Conservation (phyloP, 1,139 yeast genomes). For the Yamadazyma blattariae region DNA sequence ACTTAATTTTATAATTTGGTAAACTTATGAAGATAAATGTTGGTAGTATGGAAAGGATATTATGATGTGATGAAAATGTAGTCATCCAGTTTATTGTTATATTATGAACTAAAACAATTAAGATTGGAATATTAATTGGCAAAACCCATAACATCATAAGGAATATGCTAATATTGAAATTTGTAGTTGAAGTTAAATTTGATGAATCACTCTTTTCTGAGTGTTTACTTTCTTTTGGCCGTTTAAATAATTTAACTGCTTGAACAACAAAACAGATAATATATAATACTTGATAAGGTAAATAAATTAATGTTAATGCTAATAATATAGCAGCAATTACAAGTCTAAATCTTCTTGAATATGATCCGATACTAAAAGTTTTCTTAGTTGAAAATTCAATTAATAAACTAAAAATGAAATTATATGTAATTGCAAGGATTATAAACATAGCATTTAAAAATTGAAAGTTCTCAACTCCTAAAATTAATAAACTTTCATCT, state of each 20-base stretch:
- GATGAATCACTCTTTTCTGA: too few species aligned
- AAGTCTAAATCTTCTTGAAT: conserved; percentile 4
- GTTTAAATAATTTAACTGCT: conserved; percentile 40
- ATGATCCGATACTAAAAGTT: not conserved
- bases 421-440: conserved; percentile 8
- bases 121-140: conserved; percentile 66
- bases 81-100: conserved; percentile 68
- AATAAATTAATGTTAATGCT: conserved; percentile 29
- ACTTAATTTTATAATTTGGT: conserved; percentile 12
- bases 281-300: conserved; percentile 81
- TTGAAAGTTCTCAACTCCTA: conserved; percentile 10
- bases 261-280: conserved; percentile 58
- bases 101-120: conserved; percentile 70
- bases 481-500: conserved; percentile 4
- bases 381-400: conserved; percentile 2
- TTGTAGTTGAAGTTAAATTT: conserved; percentile 22
- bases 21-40: conserved; percentile 46
- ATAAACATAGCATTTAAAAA: conserved; percentile 9
- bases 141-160: conserved; percentile 64
- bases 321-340: conserved; percentile 7
- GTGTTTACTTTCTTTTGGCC: too few species aligned
- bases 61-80: conserved; percentile 76
- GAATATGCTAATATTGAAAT: conserved; percentile 54
- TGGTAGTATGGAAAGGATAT: conserved; percentile 64
- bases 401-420: conserved; percentile 5